Evolutionary conservation across 352 stramenopile genomes (phyloP), one percentile per base, ranked within the genome.

Genomic region (Pythium biforme): DNA sequence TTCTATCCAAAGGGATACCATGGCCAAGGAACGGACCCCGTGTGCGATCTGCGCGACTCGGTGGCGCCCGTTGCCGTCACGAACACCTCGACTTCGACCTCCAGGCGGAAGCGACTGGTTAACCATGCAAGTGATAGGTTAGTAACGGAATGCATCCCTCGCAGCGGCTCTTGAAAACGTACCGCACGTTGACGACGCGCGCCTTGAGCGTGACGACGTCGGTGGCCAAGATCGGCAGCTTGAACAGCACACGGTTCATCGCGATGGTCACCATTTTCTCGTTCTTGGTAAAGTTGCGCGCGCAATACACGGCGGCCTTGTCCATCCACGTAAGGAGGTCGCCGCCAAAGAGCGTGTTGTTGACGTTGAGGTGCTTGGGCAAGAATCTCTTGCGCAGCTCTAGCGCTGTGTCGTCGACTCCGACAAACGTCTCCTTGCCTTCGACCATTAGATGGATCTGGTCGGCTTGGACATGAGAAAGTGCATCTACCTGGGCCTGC

Each of bases 221-320:
- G 3, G 73, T 65, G 27, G 71, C 55, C 5, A 64, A 74, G 40
- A 91, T 89, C 27, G 80, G 82, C 37, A 89, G 69, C 61, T 86
- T 88, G 55, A 91, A 91, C 20, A 81, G 59, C 63, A 89, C 68
- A 61, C 82, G 82, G 63, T 91, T 88, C 80, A 91, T 89, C 17
- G 79, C 69, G 62, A 89, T 81, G 4, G 82, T 91, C 39, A 85
- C 80, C 78, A 91, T 91, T 58, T 77, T 78, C 56, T 86, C 77
- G 69, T 79, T 89, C 53, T 87, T 88, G 8, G 79, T 83, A 46
- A 89, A 91, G 46, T 79, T 88, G 29, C 79, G 79, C 19, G 82
- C 80, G 48, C 80, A 89, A 64, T 89, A 86, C 31, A 88, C 58
- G 19, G 80, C 82, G 10, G 77, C 78, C 55, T 74, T 77, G 65